Percentiles rank a stretch among this genome's conserved stretches.
These are phyloP conservation scores for Scytalidium sp. DNA, from an alignment of 2,329 filamentous ascomycete genomes.

Conservation along the genomic window DNA sequence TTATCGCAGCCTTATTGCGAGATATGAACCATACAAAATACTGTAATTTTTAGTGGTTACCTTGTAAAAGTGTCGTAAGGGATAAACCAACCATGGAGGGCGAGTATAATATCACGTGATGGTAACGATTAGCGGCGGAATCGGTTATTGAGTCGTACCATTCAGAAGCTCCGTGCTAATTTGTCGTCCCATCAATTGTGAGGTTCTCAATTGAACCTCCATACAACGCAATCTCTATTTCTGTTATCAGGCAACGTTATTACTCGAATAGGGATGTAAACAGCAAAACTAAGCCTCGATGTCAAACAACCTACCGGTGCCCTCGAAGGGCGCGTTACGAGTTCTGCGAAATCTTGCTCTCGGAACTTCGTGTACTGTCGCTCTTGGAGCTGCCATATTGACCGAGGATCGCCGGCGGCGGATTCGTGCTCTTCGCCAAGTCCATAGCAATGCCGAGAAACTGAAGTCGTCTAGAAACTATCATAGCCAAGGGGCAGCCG, in stretches of 20 bases:
- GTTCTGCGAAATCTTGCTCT: conserved; percentile 53
- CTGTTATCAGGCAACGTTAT: not conserved
- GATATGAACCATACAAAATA: no score
- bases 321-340: conserved; percentile 53
- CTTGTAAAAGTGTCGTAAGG: no score
- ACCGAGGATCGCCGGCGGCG: conserved; percentile 55
- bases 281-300: conserved; percentile 8
- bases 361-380: conserved; percentile 55
- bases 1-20: no score
- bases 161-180: not conserved
- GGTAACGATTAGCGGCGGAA: no score
- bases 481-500: conserved; percentile 24
- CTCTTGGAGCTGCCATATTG: conserved; percentile 37
- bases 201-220: not conserved
- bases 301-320: conserved; percentile 42
- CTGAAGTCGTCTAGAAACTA: conserved; percentile 42
- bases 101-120: no score
- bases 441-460: conserved; percentile 51
- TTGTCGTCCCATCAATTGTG: not conserved
- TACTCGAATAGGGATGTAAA: not conserved
- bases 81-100: no score
- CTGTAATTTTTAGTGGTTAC: no score
- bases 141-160: not conserved
- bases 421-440: conserved; percentile 46
- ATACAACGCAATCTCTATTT: not conserved